A percentile compares a stretch with the other conserved stretches of the same genome.
These are phyloP conservation scores for Geotrichum candidum DNA, from an alignment of 1,139 yeast genomes.

Conservation along the genomic window DNA sequence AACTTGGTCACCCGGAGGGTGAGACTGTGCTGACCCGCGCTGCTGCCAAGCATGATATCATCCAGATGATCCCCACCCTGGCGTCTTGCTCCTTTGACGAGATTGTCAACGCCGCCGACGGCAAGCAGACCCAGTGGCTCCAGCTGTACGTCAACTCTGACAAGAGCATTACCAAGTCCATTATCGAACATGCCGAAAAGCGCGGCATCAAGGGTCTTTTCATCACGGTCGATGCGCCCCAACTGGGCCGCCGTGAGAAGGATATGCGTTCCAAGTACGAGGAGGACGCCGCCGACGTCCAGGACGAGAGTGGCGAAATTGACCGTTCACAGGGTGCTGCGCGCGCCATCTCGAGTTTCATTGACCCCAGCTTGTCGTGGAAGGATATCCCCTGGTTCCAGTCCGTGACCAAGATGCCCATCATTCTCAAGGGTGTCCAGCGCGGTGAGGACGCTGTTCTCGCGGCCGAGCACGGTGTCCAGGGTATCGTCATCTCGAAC, in stretches of 20 bases:
- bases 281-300: constrained; percentile 50
- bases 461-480: constrained; percentile 58
- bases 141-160: constrained; percentile 81
- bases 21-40: constrained; percentile 47
- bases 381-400: constrained; percentile 56
- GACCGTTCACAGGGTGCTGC: constrained; percentile 83
- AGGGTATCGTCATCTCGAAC: constrained; percentile 65
- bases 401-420: constrained; percentile 53
- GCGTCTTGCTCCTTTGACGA: constrained; percentile 55
- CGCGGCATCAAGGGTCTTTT: constrained; percentile 75
- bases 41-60: constrained; percentile 42
- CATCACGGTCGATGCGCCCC: constrained; percentile 92
- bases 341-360: constrained; percentile 64
- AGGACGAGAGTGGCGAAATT: constrained; percentile 41
- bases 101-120: constrained; percentile 44
- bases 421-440: constrained; percentile 66
- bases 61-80: constrained; percentile 49
- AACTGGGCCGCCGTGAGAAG: constrained; percentile 82
- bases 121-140: constrained; percentile 70
- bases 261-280: constrained; percentile 54
- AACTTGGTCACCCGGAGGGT: constrained; percentile 52
- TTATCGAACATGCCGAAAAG: constrained; percentile 65
- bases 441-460: constrained; percentile 57
- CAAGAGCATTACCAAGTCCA: constrained; percentile 51
- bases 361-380: constrained; percentile 75